Percentiles rank a stretch among this genome's conserved stretches.
phyloP scores from a whole-genome alignment of 345 rosid species.

The Passiflora organensis region DNA sequence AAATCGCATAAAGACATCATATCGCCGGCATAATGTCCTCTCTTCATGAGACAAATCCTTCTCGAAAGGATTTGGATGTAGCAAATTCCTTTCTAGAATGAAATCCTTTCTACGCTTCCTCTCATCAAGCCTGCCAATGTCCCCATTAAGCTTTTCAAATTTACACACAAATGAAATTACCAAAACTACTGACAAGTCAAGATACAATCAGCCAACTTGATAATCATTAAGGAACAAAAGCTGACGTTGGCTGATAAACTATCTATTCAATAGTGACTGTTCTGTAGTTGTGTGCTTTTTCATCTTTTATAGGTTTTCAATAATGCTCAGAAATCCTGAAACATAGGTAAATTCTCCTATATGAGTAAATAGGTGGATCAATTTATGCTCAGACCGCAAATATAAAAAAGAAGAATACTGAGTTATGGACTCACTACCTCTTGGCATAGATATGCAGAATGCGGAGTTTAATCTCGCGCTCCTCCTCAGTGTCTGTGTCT shows the following conservation, averaged over 20 bases:
- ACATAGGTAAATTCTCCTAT: no score
- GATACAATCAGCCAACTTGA: no score
- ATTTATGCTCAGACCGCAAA: background rate
- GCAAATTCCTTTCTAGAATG: conserved; percentile 72
- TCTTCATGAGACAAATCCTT: conserved; percentile 83
- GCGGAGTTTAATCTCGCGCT: conserved; percentile 74
- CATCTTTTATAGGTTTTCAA: background rate
- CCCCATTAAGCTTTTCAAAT: background rate
- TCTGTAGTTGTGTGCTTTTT: background rate
- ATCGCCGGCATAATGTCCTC: conserved; percentile 58
- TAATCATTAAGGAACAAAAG: no score
- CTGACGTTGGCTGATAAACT: no score
- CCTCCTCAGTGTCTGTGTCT: conserved; percentile 81
- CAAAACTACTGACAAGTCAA: no score
- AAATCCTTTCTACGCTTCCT: conserved; percentile 92
- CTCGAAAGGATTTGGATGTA: conserved; percentile 66
- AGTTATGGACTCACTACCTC: conserved; percentile 37
- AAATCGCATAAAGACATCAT: conserved; percentile 83
- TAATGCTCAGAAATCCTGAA: no score
- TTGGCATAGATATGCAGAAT: conserved; percentile 75
- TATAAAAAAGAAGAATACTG: background rate
- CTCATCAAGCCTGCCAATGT: conserved; percentile 74
- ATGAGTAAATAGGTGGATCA: background rate
- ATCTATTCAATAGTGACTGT: background rate
- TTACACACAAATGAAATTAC: no score